Conservation (phyloP, 2,329 filamentous ascomycete genomes). For the Diaporthe helianthi region DNA sequence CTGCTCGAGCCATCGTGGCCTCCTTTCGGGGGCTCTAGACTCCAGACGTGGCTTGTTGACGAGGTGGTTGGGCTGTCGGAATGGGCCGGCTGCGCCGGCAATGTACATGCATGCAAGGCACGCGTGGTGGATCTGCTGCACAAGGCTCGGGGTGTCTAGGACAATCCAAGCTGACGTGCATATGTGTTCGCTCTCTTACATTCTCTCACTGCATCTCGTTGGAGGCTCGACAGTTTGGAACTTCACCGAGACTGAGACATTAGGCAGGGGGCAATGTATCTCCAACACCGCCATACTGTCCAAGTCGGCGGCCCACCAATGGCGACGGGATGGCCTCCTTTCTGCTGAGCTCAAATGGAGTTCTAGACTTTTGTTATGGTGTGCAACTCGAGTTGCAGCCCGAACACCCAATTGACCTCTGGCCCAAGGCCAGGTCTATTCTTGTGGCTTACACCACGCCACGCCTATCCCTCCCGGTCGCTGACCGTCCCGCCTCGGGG, state of each 20-base stretch:
- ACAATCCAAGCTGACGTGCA: slow-evolving; percentile 1
- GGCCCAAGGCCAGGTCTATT: neutral
- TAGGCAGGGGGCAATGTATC: slow-evolving; percentile 1
- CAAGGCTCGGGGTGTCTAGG: neutral
- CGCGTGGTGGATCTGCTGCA: neutral
- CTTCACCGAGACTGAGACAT: neutral
- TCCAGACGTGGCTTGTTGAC: slow-evolving; percentile 17
- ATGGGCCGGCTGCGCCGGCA: slow-evolving; percentile 10
- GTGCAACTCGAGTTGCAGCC: neutral
- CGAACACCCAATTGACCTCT: neutral
- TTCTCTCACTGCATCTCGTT: neutral
- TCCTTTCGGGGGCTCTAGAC: neutral
- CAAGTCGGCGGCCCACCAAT: neutral
- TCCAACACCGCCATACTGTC: neutral
- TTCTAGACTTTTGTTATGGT: neutral
- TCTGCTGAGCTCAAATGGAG: neutral
- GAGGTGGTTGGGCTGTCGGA: slow-evolving; percentile 2
- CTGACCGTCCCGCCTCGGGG: neutral
- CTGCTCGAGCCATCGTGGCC: slow-evolving; percentile 9
- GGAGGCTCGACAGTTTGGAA: neutral
- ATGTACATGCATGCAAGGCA: slow-evolving; percentile 1
- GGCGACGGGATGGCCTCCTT: neutral
- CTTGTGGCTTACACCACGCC: slow-evolving; percentile 15
- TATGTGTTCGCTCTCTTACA: slow-evolving; percentile 4
- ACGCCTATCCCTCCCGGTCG: neutral